These are phyloP conservation scores for Serendipita sp. DNA, from an alignment of 768 basidiomycete genomes.

Conservation along the genomic window DNA sequence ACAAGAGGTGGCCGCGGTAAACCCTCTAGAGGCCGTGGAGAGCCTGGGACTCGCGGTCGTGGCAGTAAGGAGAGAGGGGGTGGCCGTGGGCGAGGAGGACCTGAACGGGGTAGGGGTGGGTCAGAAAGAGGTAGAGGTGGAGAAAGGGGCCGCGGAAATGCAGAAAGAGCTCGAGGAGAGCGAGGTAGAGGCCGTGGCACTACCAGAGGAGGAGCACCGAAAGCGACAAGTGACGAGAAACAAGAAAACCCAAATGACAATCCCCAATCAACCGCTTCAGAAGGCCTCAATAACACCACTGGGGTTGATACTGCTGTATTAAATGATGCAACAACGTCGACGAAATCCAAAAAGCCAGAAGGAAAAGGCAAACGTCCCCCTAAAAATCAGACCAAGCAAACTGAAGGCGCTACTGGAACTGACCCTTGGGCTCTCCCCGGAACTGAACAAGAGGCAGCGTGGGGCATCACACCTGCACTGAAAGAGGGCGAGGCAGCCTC, in stretches of 20 bases:
- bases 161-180: background rate
- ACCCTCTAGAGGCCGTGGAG: background rate
- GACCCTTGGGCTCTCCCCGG: background rate
- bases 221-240: background rate
- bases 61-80: background rate
- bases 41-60: background rate
- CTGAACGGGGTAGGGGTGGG: background rate
- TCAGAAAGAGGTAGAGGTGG: constrained; percentile 6
- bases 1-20: background rate
- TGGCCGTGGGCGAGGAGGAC: background rate
- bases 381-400: background rate
- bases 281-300: background rate
- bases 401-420: background rate
- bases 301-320: background rate
- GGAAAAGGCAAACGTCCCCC: background rate
- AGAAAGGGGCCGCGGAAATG: constrained; percentile 1
- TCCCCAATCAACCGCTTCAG: background rate
- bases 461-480: background rate
- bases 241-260: background rate
- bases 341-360: background rate
- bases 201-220: background rate
- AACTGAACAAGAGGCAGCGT: background rate
- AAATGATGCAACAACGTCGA: background rate
- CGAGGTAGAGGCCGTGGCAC: constrained; percentile 1
- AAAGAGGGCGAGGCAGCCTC: background rate